Conservation (phyloP, 495 filamentous ascomycete species). For the Astrothelium macrocarpum region DNA sequence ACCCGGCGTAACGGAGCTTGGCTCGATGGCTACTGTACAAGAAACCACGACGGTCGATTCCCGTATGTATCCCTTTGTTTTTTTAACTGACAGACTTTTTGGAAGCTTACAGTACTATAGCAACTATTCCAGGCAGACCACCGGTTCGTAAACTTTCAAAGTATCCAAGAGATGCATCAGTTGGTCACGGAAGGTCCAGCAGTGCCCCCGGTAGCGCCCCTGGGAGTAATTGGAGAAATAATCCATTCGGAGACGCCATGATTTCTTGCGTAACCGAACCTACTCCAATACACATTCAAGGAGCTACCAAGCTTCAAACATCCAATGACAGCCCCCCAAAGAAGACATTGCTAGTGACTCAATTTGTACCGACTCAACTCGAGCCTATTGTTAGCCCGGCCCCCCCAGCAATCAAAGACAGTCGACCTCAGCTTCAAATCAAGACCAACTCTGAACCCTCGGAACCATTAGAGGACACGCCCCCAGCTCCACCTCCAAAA, state of each 20-base stretch:
- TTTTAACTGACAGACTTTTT: slow-evolving; percentile 11
- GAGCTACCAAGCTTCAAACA: not conserved
- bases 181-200: slow-evolving; percentile 49
- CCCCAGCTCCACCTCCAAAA: slow-evolving; percentile 1
- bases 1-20: slow-evolving; percentile 53
- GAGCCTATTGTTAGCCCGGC: not conserved
- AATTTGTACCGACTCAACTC: not conserved
- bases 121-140: slow-evolving; percentile 62
- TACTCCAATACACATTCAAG: not conserved
- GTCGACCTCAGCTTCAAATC: not conserved
- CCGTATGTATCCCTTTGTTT: slow-evolving; percentile 44
- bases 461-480: not conserved
- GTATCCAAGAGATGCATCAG: slow-evolving; percentile 13
- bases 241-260: slow-evolving; percentile 26
- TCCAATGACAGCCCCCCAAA: slow-evolving; percentile 5
- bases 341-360: slow-evolving; percentile 15
- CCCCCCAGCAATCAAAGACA: too few relatives aligned
- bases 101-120: slow-evolving; percentile 28
- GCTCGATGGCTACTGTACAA: slow-evolving; percentile 58
- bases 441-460: not conserved
- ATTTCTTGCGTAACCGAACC: slow-evolving; percentile 20
- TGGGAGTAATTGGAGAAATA: slow-evolving; percentile 27
- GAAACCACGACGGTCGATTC: slow-evolving; percentile 57
- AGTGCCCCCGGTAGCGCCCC: slow-evolving; percentile 59
- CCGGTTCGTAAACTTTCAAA: slow-evolving; percentile 36